phyloP scores from a whole-genome alignment of 2,329 filamentous ascomycete genomes.

The Rhynchosporium secalis region DNA sequence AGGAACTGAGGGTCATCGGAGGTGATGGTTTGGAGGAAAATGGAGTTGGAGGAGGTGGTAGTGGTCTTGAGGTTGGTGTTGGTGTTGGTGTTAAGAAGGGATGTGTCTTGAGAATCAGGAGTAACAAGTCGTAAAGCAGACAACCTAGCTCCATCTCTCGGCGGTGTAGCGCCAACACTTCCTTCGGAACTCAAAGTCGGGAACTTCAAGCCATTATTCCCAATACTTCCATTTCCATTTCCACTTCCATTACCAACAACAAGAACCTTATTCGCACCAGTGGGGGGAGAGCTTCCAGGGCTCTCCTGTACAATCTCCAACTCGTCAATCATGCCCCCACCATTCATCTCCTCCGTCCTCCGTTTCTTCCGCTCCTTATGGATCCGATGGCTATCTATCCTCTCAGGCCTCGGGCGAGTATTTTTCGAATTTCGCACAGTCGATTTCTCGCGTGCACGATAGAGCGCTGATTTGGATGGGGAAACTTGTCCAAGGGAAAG shows the following conservation, averaged over 20 bases:
- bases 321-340: constrained; percentile 11
- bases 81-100: not conserved
- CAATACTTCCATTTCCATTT: not conserved
- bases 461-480: not conserved
- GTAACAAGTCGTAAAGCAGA: not conserved
- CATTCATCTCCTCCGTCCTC: constrained; percentile 7
- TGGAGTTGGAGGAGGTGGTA: too few relatives aligned
- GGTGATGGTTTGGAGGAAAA: too few relatives aligned
- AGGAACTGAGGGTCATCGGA: too few relatives aligned
- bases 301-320: constrained; percentile 20
- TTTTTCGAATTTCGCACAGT: not conserved
- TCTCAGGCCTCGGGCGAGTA: not conserved
- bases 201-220: constrained; percentile 8
- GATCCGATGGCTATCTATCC: constrained; percentile 15
- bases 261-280: not conserved
- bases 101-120: not conserved
- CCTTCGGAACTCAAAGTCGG: constrained; percentile 17
- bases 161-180: not conserved
- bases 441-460: not conserved
- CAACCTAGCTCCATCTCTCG: not conserved
- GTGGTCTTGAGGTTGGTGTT: too few relatives aligned
- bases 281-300: not conserved
- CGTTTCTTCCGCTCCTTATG: constrained; percentile 20
- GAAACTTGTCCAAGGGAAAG: constrained; percentile 16
- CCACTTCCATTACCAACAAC: not conserved